Base-by-base conservation (phyloP, 352 stramenopile genomes). In the Phytopythium litorale region DNA sequence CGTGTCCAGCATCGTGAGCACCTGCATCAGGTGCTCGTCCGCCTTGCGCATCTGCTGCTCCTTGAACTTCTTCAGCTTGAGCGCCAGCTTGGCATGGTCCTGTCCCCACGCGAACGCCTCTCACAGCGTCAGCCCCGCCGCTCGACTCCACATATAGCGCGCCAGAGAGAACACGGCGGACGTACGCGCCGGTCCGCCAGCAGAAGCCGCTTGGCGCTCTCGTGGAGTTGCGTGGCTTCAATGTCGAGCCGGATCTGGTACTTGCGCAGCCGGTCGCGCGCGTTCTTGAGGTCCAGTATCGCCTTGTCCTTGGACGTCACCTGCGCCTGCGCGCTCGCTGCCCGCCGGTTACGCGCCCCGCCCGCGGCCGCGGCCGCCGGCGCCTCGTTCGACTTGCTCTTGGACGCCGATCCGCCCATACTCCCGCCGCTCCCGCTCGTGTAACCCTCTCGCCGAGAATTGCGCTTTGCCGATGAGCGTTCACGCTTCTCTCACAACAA, bases 11-110 rank as follows among this genome's bases (percentile, higher is more conserved):
- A 97, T 89, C 48, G 87, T 65, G 28, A 95, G 72, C 52, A 97
- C 85, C 46, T 94, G 89, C 35, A 97, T 76, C 63, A 97, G 66
- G 60, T 97, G 87, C 42, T 86, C 79, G 63, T 95, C 85, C 12
- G 88, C 86, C 58, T 96, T 81, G 25, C 86, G 75, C 68, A 97
- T 94, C 69, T 97, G 87, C 61, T 88, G 81, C 64, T 95, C 83
- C 59, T 95, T 95, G 66, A 92, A 96, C 71, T 96, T 97, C 58
- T 92, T 95, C 33, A 96, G 72, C 64, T 95, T 91, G 37, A 97
- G 72, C 68, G 83, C 88, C 23, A 96, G 68, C 64, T 93, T 96
- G 6, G 88, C 88, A 18, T 85, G 83, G 54, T 95, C 87, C 82
- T 94, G 64, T 16, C 23, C 33, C 25, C 46, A 67, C 7, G 61